Conservation (phyloP, 441 rosid species). For the Mallotus repandus region DNA sequence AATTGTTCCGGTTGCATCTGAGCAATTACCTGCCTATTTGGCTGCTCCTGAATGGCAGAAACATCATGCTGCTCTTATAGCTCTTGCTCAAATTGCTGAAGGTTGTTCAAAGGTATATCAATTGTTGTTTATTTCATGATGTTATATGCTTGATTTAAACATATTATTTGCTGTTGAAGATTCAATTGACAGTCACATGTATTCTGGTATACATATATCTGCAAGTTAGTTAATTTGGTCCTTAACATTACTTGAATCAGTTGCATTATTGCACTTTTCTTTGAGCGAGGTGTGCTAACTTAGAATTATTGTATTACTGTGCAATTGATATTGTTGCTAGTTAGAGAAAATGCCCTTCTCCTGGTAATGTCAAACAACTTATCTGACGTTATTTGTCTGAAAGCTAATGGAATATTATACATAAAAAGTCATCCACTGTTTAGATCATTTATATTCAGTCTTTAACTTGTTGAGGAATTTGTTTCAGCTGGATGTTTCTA, state of each 20-base stretch:
- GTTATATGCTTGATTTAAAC: neutral
- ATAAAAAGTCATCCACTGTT: no score
- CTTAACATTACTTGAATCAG: no score
- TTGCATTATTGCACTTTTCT: no score
- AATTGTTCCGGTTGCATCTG: conserved; percentile 94
- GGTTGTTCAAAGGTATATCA: conserved; percentile 77
- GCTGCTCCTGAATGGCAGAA: conserved; percentile 98
- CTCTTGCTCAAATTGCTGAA: conserved; percentile 99
- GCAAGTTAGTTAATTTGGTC: no score
- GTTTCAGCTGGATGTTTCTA: neutral
- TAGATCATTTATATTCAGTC: neutral
- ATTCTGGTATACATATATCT: no score
- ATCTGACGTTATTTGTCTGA: neutral
- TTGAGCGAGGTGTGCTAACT: no score
- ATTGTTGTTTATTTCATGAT: neutral
- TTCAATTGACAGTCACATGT: no score
- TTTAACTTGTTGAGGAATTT: neutral
- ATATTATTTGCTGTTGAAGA: no score
- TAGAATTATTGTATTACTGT: no score
- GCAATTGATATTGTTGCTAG: no score
- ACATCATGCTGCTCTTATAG: conserved; percentile 95
- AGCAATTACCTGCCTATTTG: conserved; percentile 79
- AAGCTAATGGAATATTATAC: neutral
- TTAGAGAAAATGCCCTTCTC: no score
- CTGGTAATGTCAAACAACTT: neutral